phyloP scores from a whole-genome alignment of 768 basidiomycete species.

The Suillus brevipes region DNA sequence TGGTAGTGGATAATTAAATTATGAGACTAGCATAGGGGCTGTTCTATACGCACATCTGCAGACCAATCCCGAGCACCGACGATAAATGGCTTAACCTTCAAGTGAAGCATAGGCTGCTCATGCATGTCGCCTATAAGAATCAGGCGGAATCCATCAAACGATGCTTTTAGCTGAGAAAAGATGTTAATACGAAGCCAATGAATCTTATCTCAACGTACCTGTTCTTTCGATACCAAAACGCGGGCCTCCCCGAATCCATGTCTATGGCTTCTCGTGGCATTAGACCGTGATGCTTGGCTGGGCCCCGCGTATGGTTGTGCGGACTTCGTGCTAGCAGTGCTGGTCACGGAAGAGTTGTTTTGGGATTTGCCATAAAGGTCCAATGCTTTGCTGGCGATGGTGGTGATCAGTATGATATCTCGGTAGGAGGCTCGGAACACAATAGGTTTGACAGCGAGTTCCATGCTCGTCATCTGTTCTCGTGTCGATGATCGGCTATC shows the following conservation, averaged over 20 bases:
- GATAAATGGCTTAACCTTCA: slow-evolving; percentile 83
- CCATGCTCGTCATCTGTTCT: slow-evolving; percentile 80
- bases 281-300: slow-evolving; percentile 13
- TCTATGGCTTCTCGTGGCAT: slow-evolving; percentile 15
- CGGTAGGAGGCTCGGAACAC: slow-evolving; percentile 94
- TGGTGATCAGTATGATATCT: slow-evolving; percentile 86
- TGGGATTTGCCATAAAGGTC: slow-evolving; percentile 63
- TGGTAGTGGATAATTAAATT: slow-evolving; percentile 30
- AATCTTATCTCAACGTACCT: slow-evolving; percentile 48
- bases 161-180: slow-evolving; percentile 67
- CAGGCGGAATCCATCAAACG: slow-evolving; percentile 88
- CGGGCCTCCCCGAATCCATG: slow-evolving; percentile 37
- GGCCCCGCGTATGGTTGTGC: not conserved
- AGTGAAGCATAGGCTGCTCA: slow-evolving; percentile 90
- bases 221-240: slow-evolving; percentile 74
- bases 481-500: slow-evolving; percentile 75
- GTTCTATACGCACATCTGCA: slow-evolving; percentile 58
- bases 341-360: slow-evolving; percentile 15
- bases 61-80: slow-evolving; percentile 92
- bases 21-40: not conserved
- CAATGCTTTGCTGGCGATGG: slow-evolving; percentile 84
- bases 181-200: not conserved
- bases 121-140: slow-evolving; percentile 94
- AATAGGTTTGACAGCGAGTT: slow-evolving; percentile 77
- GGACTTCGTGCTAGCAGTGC: not conserved